Base-by-base conservation (phyloP, 2,329 filamentous ascomycete species). In the Epichloe sylvatica region DNA sequence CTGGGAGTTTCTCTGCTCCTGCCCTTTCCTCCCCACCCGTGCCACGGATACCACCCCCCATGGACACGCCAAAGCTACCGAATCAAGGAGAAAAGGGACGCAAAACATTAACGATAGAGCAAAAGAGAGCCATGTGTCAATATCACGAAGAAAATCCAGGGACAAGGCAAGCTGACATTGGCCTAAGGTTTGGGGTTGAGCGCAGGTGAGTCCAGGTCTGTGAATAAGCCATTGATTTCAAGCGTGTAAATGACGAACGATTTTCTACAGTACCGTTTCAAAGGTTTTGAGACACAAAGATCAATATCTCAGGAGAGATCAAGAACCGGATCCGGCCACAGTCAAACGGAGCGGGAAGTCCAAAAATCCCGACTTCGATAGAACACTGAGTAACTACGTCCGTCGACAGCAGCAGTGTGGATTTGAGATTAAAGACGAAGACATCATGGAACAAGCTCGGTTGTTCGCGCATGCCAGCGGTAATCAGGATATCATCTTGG, bases 211-310 rank as follows among this genome's bases (percentile, higher is more conserved):
- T 51, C 21, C 13, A 37, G 21, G 19, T 25, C 17, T 42, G 30
- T 30, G 19, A 23, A 11, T 5, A 35, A 25, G 11, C 25, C 13
- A 12, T 11, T 12, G 40, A 43, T 5, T 41, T 36, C 25, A 17
- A 36, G 19, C 13, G 13, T 4, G 19, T 15, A 33, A 23, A n/a
- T 45, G 36, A 39, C 42, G 39, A n/a, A n/a, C 37, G 12, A n/a
- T 33, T 21, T 44, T 36, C 21, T 36, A 47, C 53, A 98, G 92
- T 70, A 98, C 92, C 45, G 92, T 98, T n/a, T 98, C 92, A 49
- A 98, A 98, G 65, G 92, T 97, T 49, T 69, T 98, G 55, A 83
- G 91, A 49, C 84, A 95, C 61, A 94, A 91, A 70, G 92, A 98
- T 55, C 92, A 94, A 65, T 97, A 94, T 67, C 76, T 97, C 15